These are phyloP conservation scores for Pseudonitzschia multiseries DNA, from an alignment of 108 stramenopile genomes.

Conservation along the genomic window DNA sequence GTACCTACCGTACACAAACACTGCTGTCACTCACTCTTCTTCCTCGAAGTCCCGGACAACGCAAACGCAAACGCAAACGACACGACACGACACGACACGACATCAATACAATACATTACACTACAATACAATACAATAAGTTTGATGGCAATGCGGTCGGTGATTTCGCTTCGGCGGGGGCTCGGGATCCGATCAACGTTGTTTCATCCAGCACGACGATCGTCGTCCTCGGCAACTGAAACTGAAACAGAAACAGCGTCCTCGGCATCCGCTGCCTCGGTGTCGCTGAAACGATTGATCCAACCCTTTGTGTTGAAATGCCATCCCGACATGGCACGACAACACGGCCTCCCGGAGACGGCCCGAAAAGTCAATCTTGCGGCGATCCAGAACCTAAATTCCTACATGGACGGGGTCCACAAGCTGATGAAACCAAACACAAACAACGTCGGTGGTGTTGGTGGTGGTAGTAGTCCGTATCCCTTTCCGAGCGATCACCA, in stretches of 20 bases:
- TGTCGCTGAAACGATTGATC: constrained; percentile 52
- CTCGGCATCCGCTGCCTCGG: not conserved
- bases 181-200: not conserved
- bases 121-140: too few species aligned
- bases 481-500: constrained; percentile 25
- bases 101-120: too few species aligned
- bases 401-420: constrained; percentile 57
- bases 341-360: constrained; percentile 37
- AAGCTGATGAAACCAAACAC: constrained; percentile 3
- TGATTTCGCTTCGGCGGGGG: too few species aligned
- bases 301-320: constrained; percentile 80
- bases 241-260: not conserved
- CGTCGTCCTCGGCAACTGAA: constrained; percentile 16
- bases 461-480: too few species aligned
- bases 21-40: too few species aligned
- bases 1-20: too few species aligned
- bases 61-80: too few species aligned
- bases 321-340: constrained; percentile 69
- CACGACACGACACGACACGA: too few species aligned
- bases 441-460: not conserved
- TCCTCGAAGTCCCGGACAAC: too few species aligned
- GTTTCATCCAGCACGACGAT: not conserved
- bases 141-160: too few species aligned
- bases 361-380: constrained; percentile 62
- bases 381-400: constrained; percentile 80